Evolutionary conservation across 768 basidiomycete genomes (phyloP), one percentile per base, ranked within the genome.

Genomic region (Rhizopogon sp.): DNA sequence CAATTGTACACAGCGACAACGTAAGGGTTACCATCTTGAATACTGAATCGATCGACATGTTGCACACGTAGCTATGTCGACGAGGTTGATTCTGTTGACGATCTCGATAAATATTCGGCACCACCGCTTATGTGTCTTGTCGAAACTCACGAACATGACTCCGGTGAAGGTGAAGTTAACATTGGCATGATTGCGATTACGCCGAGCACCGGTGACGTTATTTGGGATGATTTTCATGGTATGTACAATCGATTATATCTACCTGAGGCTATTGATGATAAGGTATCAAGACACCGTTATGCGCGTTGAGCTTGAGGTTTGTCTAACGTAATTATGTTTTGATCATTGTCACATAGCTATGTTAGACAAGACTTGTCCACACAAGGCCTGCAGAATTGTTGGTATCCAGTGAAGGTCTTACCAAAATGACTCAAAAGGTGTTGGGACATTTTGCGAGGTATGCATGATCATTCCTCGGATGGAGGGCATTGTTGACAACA

Each of bases 161-260:
- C 49, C 31, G 50, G 46, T 14, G 64, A 59, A 25, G 68, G 62
- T 5, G 62, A 77, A 50, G 78, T 82, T 4, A 71, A 62, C 1
- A 77, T 98, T 40, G 86, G 86, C 7, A 75, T 98, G 70, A 77
- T 98, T 35, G 81, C 83, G 14, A 84, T 97, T 14, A 83, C 84
- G 54, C 91, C 94, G 1, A 85, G 85, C 45, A 97, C 93, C 0
- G 96, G 96, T 1, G 95, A 97, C 60, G 88, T 99, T 3, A 73
- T 93, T 2, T 98, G 92, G 84, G 96, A 99, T 63, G 83, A 90
- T 53, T 96, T 95, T 64, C 78, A 88, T 52, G 93, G 90, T 87
- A 62, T 51, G 64, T 50, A 31, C 11, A 17, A 31, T 50, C n/a
- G 46, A 37, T 13, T 37, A 5, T 37, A 31, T 43, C n/a, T 14